Percentiles rank a stretch among this genome's conserved stretches.
phyloP scores from a whole-genome alignment of 495 filamentous ascomycete species.

The Daldinia loculata region DNA sequence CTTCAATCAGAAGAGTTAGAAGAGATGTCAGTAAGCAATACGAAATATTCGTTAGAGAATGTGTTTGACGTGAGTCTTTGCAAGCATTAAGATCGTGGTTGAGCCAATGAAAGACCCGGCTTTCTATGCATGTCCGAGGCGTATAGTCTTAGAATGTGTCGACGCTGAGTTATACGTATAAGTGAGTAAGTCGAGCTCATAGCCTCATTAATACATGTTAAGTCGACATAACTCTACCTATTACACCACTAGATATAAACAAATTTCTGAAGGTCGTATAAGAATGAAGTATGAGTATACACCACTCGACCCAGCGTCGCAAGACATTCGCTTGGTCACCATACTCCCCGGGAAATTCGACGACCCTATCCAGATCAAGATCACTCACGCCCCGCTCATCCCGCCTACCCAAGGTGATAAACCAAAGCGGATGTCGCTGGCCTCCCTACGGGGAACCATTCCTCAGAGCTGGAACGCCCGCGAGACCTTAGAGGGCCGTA shows the following conservation, averaged over 20 bases:
- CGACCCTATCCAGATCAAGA: slow-evolving; percentile 25
- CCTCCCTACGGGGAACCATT: slow-evolving; percentile 7
- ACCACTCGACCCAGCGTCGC: slow-evolving; percentile 9
- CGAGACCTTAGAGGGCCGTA: slow-evolving; percentile 21
- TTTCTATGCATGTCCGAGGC: neutral
- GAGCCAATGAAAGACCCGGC: neutral
- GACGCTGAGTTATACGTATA: neutral
- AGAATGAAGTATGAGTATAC: slow-evolving; percentile 13
- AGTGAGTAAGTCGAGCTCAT: neutral
- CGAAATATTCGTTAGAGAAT: neutral
- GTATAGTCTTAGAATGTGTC: neutral
- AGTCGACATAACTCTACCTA: neutral
- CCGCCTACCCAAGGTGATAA: neutral
- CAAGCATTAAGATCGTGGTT: neutral
- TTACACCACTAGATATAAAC: neutral
- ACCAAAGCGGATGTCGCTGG: slow-evolving; percentile 2
- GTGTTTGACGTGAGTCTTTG: neutral
- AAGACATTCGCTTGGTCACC: slow-evolving; percentile 29
- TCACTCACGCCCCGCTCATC: slow-evolving; percentile 17
- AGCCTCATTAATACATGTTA: neutral
- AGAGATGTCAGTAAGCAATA: neutral
- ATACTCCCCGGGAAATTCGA: slow-evolving; percentile 20
- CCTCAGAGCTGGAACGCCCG: slow-evolving; percentile 10
- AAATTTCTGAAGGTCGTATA: neutral
- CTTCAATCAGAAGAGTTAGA: too few relatives aligned